Base-by-base conservation (phyloP, 2,329 filamentous ascomycete species). In the Fusarium concolor region DNA sequence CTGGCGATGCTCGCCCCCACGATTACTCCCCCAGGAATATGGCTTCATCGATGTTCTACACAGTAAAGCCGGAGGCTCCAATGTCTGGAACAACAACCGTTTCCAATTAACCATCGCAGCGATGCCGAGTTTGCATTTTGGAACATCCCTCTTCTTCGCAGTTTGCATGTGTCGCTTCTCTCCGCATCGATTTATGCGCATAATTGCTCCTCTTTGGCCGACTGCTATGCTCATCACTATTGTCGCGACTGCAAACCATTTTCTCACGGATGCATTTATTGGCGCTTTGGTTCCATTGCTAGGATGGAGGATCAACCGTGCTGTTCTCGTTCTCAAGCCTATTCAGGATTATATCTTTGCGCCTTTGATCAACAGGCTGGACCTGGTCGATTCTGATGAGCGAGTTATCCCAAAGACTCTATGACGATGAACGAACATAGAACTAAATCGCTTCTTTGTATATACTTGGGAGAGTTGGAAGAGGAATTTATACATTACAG, bases 81-180 rank as follows among this genome's bases (percentile, higher is more conserved):
- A 71, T 38, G 72, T 71, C 2, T 84, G 81, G 82, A 82, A 78
- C 18, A 76, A 82, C 53, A 84, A 84, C 64, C 75, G 76, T 20
- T 83, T 82, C 56, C 81, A 82, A 66, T 71, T 84, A 12, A 84
- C 81, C 10, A 83, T 84, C 59, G 82, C 82, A 0, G 83, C 82
- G 26, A 85, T 84, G 82, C 82, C 82, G 2, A 82, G 79, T 18
- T 70, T 85, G 15, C 83, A 84, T 65, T 84, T 83, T 62, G 83
- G 82, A 29, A 81, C 78, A 0, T 71, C 79, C 0, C 68, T 79
- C 4, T 79, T 79, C 56, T 71, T 81, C 14, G 77, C 76, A 4
- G 71, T 78, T 8, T 78, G 71, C 24, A 56, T 80, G 26, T 68
- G 74, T 12, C 77, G 71, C 10, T 83, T 79, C 67, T 80, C 80